A percentile compares a stretch with the other conserved stretches of the same genome.
These are phyloP conservation scores for Boletus vinaceobasis DNA, from an alignment of 768 basidiomycete genomes.

Conservation along the genomic window DNA sequence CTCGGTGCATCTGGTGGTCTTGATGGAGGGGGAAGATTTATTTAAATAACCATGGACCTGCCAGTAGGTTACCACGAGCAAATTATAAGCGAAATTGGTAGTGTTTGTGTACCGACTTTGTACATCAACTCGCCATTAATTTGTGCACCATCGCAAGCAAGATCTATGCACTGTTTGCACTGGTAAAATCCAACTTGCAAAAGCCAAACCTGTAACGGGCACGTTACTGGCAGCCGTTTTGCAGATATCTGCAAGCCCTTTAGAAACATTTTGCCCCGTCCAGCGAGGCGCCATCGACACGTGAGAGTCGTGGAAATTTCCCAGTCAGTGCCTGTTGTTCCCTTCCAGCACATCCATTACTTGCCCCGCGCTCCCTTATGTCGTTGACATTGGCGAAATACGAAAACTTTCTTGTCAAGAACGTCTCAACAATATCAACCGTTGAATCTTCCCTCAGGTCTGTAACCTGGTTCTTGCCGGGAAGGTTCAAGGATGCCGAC, in stretches of 20 bases:
- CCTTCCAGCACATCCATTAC: not conserved
- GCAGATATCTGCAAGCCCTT: not conserved
- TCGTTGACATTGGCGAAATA: conserved; percentile 66
- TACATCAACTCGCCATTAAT: conserved; percentile 13
- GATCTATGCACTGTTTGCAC: not conserved
- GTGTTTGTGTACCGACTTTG: conserved; percentile 28
- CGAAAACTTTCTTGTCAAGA: conserved; percentile 79
- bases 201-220: not conserved
- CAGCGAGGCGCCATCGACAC: not conserved
- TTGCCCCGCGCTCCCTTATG: conserved; percentile 37
- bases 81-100: not conserved
- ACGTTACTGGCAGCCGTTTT: not conserved
- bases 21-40: conserved; percentile 5
- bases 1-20: conserved; percentile 20
- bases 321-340: not conserved
- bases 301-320: conserved; percentile 11
- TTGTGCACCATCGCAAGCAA: not conserved
- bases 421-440: conserved; percentile 81
- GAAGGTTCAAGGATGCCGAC: conserved; percentile 96
- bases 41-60: conserved; percentile 1
- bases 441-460: conserved; percentile 87
- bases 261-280: not conserved
- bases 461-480: conserved; percentile 93
- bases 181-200: too few species aligned
- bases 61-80: conserved; percentile 15